Conservation (phyloP, 140 eudicot genomes). For the Anethum foeniculum region DNA sequence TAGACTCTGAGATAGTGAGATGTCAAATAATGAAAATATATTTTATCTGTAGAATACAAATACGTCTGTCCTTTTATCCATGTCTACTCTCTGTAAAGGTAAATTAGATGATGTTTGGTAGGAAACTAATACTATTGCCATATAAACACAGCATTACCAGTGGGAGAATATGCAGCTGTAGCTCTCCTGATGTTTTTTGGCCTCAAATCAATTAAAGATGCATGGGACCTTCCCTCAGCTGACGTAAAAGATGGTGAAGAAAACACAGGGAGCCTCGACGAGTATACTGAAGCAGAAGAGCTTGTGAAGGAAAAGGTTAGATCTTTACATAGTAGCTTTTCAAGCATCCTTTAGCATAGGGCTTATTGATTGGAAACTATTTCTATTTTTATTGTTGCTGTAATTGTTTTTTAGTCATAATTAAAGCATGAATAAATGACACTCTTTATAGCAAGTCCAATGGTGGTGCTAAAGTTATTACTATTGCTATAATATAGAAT, state of each 20-base stretch:
- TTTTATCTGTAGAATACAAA: neutral
- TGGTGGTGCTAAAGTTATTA: no score
- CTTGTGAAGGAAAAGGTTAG: constrained; percentile 88
- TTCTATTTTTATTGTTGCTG: neutral
- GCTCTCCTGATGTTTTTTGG: constrained; percentile 88
- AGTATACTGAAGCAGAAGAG: constrained; percentile 92
- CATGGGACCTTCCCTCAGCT: constrained; percentile 86
- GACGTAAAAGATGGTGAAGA: constrained; percentile 39
- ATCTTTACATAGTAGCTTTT: neutral
- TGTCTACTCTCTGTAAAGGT: neutral
- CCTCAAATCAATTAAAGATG: constrained; percentile 88
- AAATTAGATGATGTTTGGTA: constrained; percentile 9
- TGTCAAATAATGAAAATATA: neutral
- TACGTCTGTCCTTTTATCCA: neutral
- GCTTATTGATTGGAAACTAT: neutral
- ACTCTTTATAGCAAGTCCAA: no score
- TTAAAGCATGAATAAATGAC: neutral
- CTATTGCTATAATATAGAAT: no score
- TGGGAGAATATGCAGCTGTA: constrained; percentile 96
- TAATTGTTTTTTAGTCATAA: neutral
- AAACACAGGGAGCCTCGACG: constrained; percentile 55
- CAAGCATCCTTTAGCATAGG: neutral
- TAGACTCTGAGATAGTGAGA: neutral
- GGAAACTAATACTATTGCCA: constrained; percentile 3
- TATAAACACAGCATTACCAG: constrained; percentile 76